Percentiles rank a stretch among this genome's conserved stretches.
Conservation (phyloP, 2,329 filamentous ascomycete species). For the Calonectria leucothoes region DNA sequence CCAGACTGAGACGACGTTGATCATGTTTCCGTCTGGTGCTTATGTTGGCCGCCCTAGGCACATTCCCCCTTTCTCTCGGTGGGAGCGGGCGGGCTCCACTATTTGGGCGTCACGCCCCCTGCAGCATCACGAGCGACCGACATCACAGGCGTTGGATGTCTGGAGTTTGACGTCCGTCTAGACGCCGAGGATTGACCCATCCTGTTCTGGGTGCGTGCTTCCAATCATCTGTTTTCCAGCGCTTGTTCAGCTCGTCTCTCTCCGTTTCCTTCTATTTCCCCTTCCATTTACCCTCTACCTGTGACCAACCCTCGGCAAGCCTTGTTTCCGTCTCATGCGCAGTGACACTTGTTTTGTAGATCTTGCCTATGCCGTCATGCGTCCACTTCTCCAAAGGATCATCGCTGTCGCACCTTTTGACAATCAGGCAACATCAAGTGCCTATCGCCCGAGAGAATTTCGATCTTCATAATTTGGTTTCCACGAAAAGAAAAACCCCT, state of each 20-base stretch:
- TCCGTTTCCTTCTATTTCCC: not conserved
- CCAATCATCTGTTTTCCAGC: not conserved
- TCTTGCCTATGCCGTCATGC: slow-evolving; percentile 1
- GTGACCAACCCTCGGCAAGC: not conserved
- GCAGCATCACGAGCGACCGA: slow-evolving; percentile 9
- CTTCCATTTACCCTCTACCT: not conserved
- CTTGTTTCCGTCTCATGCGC: not conserved
- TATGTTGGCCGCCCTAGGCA: not conserved
- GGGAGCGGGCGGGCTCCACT: not conserved
- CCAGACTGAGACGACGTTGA: not conserved
- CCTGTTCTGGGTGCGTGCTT: not conserved
- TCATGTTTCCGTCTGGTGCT: not conserved
- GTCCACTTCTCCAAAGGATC: not conserved
- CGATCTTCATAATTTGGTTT: not conserved
- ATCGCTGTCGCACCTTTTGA: not conserved
- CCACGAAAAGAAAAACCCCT: not conserved
- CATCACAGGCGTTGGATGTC: not conserved
- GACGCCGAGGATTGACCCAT: not conserved
- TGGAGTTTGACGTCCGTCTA: not conserved
- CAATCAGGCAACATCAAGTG: not conserved
- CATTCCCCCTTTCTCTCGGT: not conserved
- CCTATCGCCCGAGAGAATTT: not conserved
- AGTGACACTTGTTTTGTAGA: slow-evolving; percentile 7
- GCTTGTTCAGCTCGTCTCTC: not conserved
- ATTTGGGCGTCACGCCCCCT: slow-evolving; percentile 8